These are phyloP conservation scores for Hirsutella thompsonii DNA, from an alignment of 2,329 filamentous ascomycete species.

Conservation along the genomic window DNA sequence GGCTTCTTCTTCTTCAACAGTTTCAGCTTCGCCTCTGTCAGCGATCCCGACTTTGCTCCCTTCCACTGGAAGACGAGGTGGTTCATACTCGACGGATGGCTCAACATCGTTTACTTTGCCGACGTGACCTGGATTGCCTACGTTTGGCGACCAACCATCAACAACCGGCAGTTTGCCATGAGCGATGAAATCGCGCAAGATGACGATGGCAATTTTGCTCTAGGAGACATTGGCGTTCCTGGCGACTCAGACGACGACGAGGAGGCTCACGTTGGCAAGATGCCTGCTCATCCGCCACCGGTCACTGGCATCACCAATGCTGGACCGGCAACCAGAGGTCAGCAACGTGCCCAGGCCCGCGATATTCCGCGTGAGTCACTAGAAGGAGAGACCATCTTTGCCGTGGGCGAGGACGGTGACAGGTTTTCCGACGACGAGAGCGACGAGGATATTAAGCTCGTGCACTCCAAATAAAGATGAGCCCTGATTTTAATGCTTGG, in stretches of 20 bases:
- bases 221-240: constrained; percentile 75
- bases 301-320: constrained; percentile 12
- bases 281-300: constrained; percentile 10
- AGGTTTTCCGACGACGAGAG: constrained; percentile 67
- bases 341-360: constrained; percentile 10
- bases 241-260: constrained; percentile 46
- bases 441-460: constrained; percentile 33
- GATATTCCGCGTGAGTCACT: constrained; percentile 39
- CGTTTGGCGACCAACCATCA: constrained; percentile 89
- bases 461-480: constrained; percentile 30
- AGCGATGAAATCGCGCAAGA: constrained; percentile 98
- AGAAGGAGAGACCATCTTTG: constrained; percentile 92
- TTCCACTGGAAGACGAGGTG: constrained; percentile 95
- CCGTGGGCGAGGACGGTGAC: constrained; percentile 74
- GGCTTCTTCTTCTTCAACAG: constrained; percentile 98
- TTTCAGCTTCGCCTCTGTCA: constrained; percentile 79
- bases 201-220: constrained; percentile 89
- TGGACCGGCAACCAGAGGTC: constrained; percentile 9
- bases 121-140: constrained; percentile 92
- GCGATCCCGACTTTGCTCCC: constrained; percentile 80
- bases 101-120: constrained; percentile 90
- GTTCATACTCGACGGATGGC: constrained; percentile 96
- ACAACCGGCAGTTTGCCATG: constrained; percentile 97
- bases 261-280: constrained; percentile 35
- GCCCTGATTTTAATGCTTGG: not conserved